phyloP scores from a whole-genome alignment of 257 asterid species.

The Perilla frutescens region DNA sequence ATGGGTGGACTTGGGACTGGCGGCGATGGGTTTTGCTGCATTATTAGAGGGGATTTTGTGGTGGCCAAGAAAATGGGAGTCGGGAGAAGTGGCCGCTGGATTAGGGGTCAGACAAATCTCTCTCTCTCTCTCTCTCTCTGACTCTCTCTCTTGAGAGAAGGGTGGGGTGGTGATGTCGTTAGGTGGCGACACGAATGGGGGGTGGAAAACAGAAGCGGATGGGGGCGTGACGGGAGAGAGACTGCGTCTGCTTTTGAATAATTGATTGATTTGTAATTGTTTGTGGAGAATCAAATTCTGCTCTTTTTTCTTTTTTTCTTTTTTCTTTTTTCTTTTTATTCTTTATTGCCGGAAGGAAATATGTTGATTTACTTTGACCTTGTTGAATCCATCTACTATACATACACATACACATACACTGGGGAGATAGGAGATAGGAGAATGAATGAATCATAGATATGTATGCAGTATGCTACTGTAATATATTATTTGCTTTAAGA shows the following conservation, averaged over 20 bases:
- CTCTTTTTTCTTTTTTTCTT: background rate
- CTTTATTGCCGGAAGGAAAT: background rate
- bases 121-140: background rate
- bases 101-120: constrained; percentile 34
- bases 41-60: constrained; percentile 19
- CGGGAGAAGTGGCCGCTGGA: background rate
- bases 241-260: constrained; percentile 28
- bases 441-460: too few species aligned
- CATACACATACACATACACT: too few species aligned
- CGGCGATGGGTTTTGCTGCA: constrained; percentile 38
- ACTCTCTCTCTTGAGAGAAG: constrained; percentile 18
- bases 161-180: constrained; percentile 38
- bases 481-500: too few species aligned
- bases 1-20: constrained; percentile 17
- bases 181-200: constrained; percentile 58
- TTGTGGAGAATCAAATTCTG: constrained; percentile 31
- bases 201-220: background rate
- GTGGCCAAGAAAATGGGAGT: constrained; percentile 35
- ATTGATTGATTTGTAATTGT: background rate
- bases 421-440: too few species aligned
- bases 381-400: too few species aligned
- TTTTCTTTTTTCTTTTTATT: background rate
- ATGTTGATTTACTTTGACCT: background rate
- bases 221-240: constrained; percentile 15
- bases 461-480: too few species aligned